A percentile compares a stretch with the other conserved stretches of the same genome.
Evolutionary conservation across 192 early-diverging fungal species (phyloP).

Genomic region (Coemansia sp.): DNA sequence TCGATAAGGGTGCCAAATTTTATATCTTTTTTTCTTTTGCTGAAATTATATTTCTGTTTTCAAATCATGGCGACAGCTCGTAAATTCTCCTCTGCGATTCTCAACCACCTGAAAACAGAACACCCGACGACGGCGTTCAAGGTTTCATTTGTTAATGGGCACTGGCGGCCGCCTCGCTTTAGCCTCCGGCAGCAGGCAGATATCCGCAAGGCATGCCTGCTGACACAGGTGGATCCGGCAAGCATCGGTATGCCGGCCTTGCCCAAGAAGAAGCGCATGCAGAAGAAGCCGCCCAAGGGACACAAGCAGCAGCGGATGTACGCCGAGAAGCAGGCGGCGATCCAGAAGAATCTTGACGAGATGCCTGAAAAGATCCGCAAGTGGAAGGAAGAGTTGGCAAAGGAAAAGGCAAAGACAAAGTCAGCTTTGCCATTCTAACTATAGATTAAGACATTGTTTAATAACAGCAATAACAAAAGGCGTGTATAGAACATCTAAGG

Average conservation of each 20-base stretch:
- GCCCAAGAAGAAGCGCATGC: conserved; percentile 38
- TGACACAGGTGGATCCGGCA: conserved; percentile 49
- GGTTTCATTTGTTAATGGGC: conserved; percentile 39
- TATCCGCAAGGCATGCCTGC: conserved; percentile 60
- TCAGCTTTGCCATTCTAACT: conserved; percentile 48
- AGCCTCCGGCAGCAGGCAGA: conserved; percentile 58
- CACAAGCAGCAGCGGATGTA: conserved; percentile 52
- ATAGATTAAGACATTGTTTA: no score
- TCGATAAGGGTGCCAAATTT: background rate
- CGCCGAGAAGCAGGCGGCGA: conserved; percentile 33
- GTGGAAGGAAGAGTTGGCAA: conserved; percentile 50
- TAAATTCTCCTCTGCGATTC: conserved; percentile 29
- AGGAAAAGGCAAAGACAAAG: conserved; percentile 43
- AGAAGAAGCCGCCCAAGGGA: conserved; percentile 52
- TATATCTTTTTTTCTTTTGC: background rate
- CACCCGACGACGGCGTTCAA: conserved; percentile 37
- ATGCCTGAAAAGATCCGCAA: conserved; percentile 53
- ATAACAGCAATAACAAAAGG: no score
- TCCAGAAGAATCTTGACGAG: conserved; percentile 46
- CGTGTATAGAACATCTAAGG: no score
- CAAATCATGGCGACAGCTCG: conserved; percentile 40
- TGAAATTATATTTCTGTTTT: background rate
- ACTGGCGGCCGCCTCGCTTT: conserved; percentile 55
- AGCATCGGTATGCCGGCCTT: conserved; percentile 53
- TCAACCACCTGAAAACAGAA: conserved; percentile 22